Base-by-base conservation (phyloP, 345 rosid genomes). In the Mallotus nudiflorus region DNA sequence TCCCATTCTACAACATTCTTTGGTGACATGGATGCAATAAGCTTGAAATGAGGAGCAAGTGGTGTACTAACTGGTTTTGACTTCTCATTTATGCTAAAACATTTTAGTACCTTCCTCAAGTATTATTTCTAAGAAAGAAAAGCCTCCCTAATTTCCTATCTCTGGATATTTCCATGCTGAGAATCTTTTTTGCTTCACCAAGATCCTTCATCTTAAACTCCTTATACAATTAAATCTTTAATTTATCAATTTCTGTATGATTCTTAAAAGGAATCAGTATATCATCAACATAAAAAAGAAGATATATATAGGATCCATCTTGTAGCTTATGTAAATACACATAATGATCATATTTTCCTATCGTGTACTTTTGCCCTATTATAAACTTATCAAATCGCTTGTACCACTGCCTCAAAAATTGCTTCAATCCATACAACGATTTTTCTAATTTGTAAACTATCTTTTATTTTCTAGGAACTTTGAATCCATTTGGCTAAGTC, bases 151-250 rank as follows among this genome's bases (percentile, higher is more conserved):
- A 25, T 18, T 56, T 6, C 18, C 45, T 59, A 16, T 59, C 45
- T 37, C 64, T 59, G 9, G 4, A 33, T 59, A 59, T 59, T 8
- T 59, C 64, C 44, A 59, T 59, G 0, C 45, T 25, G 24, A 59
- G 44, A 59, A 59, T 59, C 64, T 59, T 59, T 9, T 33, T 59
- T 0, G 45, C 25, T 31, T 33, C 45, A 16, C 64, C 3, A 4
- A 59, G 11, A 56, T 56, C 44, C 64, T 59, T 59, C 44, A 59
- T 59, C n/a, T 18, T 18, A 33, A 19, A 59, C 64, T 62, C 22
- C 28, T 20, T 1, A 6, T 49, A 15, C 53, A 49, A 16, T n/a
- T 49, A 7, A 49, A 20, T 16, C 53, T 49, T 49, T 49, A 49
- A 49, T 20, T 49, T 15, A 2, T 49, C 22, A 49, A 49, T 49